Conservation (phyloP, 495 filamentous ascomycete genomes). For the Pseudevernia furfuracea region DNA sequence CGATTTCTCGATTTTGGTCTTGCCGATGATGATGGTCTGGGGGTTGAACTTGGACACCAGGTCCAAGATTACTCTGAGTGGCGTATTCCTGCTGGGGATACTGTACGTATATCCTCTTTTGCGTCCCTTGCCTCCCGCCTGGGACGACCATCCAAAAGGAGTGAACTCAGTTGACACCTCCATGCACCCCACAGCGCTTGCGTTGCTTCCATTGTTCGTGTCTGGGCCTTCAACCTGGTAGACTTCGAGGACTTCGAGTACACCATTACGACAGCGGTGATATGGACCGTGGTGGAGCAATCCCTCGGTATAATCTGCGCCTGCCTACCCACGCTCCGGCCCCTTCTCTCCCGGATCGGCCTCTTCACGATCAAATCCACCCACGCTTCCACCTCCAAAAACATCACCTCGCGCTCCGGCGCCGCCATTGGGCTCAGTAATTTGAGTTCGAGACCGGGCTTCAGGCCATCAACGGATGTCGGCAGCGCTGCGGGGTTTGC, state of each 20-base stretch:
- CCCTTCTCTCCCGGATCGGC: conserved; percentile 39
- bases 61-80: conserved; percentile 42
- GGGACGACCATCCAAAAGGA: conserved; percentile 23
- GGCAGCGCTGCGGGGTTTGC: neutral
- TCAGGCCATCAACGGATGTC: neutral
- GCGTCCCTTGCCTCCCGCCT: conserved; percentile 30
- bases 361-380: conserved; percentile 27
- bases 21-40: conserved; percentile 45
- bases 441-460: neutral
- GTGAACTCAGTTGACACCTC: neutral
- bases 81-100: conserved; percentile 42
- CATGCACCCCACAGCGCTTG: conserved; percentile 31
- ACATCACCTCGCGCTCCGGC: neutral
- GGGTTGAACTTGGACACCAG: conserved; percentile 36
- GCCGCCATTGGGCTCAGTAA: neutral
- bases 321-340: conserved; percentile 50
- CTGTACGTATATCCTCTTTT: conserved; percentile 33
- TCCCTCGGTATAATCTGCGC: conserved; percentile 50
- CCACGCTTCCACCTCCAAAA: conserved; percentile 21
- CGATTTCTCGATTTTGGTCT: conserved; percentile 39
- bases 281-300: conserved; percentile 54
- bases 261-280: conserved; percentile 43
- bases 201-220: conserved; percentile 44
- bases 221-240: conserved; percentile 52
- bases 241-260: conserved; percentile 40